Base-by-base conservation (phyloP, 495 filamentous ascomycete genomes). In the Durotheca rogersii region DNA sequence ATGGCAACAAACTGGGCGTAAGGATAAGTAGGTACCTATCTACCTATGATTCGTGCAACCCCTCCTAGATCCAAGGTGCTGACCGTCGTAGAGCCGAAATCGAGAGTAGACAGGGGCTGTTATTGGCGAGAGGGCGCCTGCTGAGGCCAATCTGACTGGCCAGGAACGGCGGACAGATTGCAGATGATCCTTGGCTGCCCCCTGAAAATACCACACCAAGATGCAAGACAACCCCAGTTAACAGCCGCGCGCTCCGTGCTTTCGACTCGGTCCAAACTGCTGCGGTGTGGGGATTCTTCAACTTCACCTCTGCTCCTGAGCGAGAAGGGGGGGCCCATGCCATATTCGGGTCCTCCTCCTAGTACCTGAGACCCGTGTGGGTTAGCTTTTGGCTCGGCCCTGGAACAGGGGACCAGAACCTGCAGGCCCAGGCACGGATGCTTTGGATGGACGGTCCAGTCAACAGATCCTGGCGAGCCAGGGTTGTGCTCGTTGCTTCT, bases 191-290 rank as follows among this genome's bases (percentile, higher is more conserved):
- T 53, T 25, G 56, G 29, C 14, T 27, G 31, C 31, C 56, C 56
- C 56, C 56, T 56, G 51, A 56, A 52, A 60, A 60, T 60, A 51
- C 51, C 23, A 60, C 56, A 21, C 42, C 38, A 52, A 33, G 10
- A 56, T 60, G 51, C 38, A 55, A 60, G 56, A 60, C 47, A 4
- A 47, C 18, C 56, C 51, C 47, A 20, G 47, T 42, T 41, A 21
- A 45, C 46, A 60, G 51, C 56, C 56, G 56, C 56, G 56, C 56
- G 56, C 56, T 60, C 56, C 51, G 51, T 56, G 51, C 51, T 38
- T 41, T 53, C 39, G 33, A 51, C 41, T 59, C 31, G 49, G 55
- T 29, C 45, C 29, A n/a, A 58, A 53, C 34, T 53, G 27, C 29
- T 33, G 50, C 51, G 50, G 56, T 36, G 44, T 36, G 39, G 45